Percentiles rank a stretch among this genome's conserved stretches.
phyloP scores from a whole-genome alignment of 805 yeast genomes.

The Starmerella vaccinii region DNA sequence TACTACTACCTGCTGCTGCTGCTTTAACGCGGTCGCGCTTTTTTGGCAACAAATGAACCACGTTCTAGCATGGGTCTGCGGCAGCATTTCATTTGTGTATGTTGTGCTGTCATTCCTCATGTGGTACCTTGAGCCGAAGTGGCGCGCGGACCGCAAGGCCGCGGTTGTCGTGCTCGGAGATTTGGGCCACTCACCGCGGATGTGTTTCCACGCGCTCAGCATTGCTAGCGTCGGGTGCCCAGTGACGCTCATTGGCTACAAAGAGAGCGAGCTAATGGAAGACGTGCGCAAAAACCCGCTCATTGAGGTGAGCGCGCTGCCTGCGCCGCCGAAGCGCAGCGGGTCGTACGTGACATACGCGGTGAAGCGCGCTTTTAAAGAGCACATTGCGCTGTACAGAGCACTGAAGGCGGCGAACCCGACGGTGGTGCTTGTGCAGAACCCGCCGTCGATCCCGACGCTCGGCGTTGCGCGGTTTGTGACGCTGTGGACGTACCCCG shows the following conservation, averaged over 20 bases:
- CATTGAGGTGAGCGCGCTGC: constrained; percentile 29
- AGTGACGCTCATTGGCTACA: constrained; percentile 79
- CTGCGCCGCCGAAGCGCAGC: constrained; percentile 22
- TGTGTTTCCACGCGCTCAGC: constrained; percentile 79
- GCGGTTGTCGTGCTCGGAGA: constrained; percentile 84
- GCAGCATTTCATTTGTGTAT: constrained; percentile 15
- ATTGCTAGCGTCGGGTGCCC: constrained; percentile 57
- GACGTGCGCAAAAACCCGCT: constrained; percentile 23
- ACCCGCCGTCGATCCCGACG: constrained; percentile 88
- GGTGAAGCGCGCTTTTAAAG: constrained; percentile 46
- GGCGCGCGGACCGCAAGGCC: constrained; percentile 39
- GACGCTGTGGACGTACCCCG: constrained; percentile 40
- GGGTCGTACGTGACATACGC: constrained; percentile 51
- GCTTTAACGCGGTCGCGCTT: neutral
- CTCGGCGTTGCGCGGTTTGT: constrained; percentile 52
- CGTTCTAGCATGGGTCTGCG: constrained; percentile 10
- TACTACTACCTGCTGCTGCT: too few relatives aligned
- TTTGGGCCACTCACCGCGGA: constrained; percentile 89
- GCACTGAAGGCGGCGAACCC: constrained; percentile 36
- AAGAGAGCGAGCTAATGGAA: constrained; percentile 26
- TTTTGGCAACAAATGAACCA: constrained; percentile 8
- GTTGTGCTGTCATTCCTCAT: constrained; percentile 15
- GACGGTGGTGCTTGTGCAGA: constrained; percentile 54
- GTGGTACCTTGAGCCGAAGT: constrained; percentile 24
- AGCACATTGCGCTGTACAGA: constrained; percentile 39